Conservation (phyloP, 225 moss, liverwort and hornwort genomes). For the Bryum argenteum region DNA sequence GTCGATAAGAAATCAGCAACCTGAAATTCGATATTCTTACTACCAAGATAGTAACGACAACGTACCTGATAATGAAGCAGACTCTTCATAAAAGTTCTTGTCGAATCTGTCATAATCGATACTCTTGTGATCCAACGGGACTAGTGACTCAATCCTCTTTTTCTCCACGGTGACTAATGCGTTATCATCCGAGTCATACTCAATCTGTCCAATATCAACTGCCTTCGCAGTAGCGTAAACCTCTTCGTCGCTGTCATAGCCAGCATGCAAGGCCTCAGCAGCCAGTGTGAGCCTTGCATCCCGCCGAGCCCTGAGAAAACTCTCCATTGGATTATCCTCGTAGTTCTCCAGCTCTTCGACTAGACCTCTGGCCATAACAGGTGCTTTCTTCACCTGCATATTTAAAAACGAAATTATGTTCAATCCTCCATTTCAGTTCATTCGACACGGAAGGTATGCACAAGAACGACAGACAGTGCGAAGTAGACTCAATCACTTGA, state of each 20-base stretch:
- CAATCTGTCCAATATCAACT: constrained; percentile 85
- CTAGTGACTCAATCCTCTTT: constrained; percentile 83
- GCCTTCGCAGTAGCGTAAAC: constrained; percentile 99
- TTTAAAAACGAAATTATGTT: constrained; percentile 13
- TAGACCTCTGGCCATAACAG: constrained; percentile 69
- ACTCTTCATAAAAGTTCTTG: constrained; percentile 86
- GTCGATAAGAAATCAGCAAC: constrained; percentile 13
- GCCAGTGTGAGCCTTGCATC: constrained; percentile 95
- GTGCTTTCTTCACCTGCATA: constrained; percentile 77
- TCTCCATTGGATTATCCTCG: constrained; percentile 98
- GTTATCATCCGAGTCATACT: constrained; percentile 98
- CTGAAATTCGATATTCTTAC: constrained; percentile 6
- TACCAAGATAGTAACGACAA: constrained; percentile 23
- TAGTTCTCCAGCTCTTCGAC: constrained; percentile 75
- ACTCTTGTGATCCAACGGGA: constrained; percentile 78
- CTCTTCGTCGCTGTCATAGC: constrained; percentile 96
- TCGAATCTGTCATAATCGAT: constrained; percentile 80
- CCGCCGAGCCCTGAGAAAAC: constrained; percentile 81
- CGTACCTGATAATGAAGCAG: constrained; percentile 67
- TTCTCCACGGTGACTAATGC: constrained; percentile 84
- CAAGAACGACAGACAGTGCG: neutral
- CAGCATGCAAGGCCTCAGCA: constrained; percentile 93
- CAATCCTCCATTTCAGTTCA: constrained; percentile 7
- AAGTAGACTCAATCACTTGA: constrained; percentile 12
- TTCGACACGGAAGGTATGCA: constrained; percentile 19